A percentile compares a stretch with the other conserved stretches of the same genome.
Evolutionary conservation across 106 monocot species (phyloP).

Genomic region (Phalaenopsis aphrodite): DNA sequence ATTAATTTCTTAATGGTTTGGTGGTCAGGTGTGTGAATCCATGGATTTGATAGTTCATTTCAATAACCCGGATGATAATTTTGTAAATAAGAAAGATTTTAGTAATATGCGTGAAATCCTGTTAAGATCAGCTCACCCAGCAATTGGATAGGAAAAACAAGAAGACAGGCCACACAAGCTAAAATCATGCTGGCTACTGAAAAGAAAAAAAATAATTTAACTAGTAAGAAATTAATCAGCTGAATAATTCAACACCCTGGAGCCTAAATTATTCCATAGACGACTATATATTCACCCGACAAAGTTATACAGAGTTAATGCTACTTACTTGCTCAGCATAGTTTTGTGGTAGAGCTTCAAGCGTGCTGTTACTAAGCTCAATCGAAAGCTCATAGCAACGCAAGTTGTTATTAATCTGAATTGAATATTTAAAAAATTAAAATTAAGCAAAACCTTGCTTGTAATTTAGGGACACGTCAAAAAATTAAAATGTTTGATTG

Average conservation of each 20-base stretch:
- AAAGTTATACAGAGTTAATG: background rate
- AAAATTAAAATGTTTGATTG: conserved; percentile 4
- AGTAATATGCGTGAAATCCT: background rate
- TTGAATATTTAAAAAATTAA: conserved; percentile 7
- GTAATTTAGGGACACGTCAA: background rate
- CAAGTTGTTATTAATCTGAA: conserved; percentile 92
- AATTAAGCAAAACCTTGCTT: background rate
- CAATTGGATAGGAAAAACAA: background rate
- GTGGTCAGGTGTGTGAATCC: too few relatives aligned
- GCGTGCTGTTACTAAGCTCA: conserved; percentile 82
- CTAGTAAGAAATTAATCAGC: background rate
- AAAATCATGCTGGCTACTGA: background rate
- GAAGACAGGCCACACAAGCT: background rate
- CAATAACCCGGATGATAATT: too few relatives aligned
- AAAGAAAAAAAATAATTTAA: too few relatives aligned
- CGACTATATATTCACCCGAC: background rate
- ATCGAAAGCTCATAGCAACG: conserved; percentile 91
- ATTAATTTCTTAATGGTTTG: too few relatives aligned
- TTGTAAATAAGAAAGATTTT: too few relatives aligned
- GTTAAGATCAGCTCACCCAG: background rate
- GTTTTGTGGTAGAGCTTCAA: conserved; percentile 93
- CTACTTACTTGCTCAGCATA: conserved; percentile 84
- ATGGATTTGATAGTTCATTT: too few relatives aligned
- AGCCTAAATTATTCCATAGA: background rate
- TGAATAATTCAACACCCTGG: background rate